Conservation (phyloP, 352 stramenopile species). For the Saprolegnia parasitica region DNA sequence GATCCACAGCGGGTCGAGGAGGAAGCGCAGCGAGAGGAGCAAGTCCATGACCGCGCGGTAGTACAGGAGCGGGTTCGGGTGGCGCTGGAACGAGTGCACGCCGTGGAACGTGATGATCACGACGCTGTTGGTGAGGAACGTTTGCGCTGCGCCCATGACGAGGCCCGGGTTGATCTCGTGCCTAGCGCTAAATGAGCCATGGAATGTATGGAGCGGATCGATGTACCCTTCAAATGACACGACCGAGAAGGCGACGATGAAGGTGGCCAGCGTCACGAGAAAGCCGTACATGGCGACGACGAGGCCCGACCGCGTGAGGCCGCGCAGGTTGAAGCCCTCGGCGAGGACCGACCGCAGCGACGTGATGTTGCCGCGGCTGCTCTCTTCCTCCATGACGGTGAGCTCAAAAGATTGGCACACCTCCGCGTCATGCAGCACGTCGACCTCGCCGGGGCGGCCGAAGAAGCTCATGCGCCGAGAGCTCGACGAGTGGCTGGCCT, state of each 20-base stretch:
- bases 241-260: background rate
- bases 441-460: slow-evolving; percentile 2
- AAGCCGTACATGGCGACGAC: background rate
- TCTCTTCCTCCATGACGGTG: slow-evolving; percentile 1
- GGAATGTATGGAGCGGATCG: background rate
- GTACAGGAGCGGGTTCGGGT: slow-evolving; percentile 80
- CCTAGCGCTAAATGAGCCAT: background rate
- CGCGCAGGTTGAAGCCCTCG: slow-evolving; percentile 9
- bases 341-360: slow-evolving; percentile 1
- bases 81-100: slow-evolving; percentile 65
- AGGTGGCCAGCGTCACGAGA: background rate
- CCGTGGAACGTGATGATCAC: slow-evolving; percentile 78
- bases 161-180: slow-evolving; percentile 20
- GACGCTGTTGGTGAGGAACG: slow-evolving; percentile 31
- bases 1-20: slow-evolving; percentile 61
- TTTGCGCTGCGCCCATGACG: slow-evolving; percentile 19
- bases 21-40: slow-evolving; percentile 56
- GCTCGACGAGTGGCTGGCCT: background rate
- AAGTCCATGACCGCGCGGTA: slow-evolving; percentile 82
- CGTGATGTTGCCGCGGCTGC: background rate
- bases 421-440: slow-evolving; percentile 3
- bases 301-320: slow-evolving; percentile 6
- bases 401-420: slow-evolving; percentile 5
- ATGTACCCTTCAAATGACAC: slow-evolving; percentile 1
- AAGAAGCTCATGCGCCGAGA: slow-evolving; percentile 14